Evolutionary conservation across 495 filamentous ascomycete species (phyloP).

Genomic region (Penicillium diatomitis): DNA sequence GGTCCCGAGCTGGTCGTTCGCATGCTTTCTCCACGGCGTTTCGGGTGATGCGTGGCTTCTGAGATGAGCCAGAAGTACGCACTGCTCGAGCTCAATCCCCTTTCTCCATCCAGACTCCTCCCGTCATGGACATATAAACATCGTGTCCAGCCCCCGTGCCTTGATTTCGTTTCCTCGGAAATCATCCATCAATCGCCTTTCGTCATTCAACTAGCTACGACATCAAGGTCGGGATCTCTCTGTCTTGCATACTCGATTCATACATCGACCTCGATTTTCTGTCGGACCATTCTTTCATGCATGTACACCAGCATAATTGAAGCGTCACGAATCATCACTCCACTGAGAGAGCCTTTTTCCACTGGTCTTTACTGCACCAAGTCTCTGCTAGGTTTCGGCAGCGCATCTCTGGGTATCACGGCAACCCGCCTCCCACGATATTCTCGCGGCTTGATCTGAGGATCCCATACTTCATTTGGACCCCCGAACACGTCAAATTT

Average conservation of each 20-base stretch:
- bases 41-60: constrained; percentile 2
- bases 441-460: no score
- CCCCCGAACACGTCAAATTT: no score
- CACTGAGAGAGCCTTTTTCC: no score
- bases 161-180: constrained; percentile 8
- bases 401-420: no score
- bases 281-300: constrained; percentile 13
- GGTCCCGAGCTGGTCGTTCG: not conserved
- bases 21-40: not conserved
- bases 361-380: no score
- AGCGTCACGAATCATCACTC: not conserved
- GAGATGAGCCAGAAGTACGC: constrained; percentile 7
- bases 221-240: not conserved
- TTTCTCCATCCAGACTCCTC: constrained; percentile 2
- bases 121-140: constrained; percentile 21
- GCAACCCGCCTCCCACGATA: no score
- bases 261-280: constrained; percentile 2
- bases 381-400: no score
- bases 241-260: constrained; percentile 13
- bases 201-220: no score
- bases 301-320: constrained; percentile 14
- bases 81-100: not conserved
- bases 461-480: no score
- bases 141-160: constrained; percentile 14
- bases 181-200: no score